Evolutionary conservation across 768 basidiomycete genomes (phyloP).

Genomic region (Serendipita sp.): DNA sequence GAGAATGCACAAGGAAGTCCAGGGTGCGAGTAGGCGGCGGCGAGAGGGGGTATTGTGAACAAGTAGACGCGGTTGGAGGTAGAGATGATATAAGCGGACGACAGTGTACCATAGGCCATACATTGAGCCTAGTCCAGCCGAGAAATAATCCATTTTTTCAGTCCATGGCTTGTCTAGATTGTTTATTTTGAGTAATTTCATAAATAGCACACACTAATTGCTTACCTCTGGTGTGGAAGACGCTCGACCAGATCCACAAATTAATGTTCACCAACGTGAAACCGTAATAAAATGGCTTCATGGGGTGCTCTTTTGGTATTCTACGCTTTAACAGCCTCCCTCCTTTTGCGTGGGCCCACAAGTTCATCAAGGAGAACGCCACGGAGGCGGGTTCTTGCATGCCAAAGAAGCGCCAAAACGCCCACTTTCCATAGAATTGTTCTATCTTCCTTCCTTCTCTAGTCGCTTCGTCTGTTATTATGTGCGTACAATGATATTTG

Average conservation of each 20-base stretch:
- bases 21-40: conserved; percentile 18
- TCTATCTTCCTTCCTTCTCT: conserved; percentile 28
- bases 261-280: conserved; percentile 45
- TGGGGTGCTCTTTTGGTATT: conserved; percentile 43
- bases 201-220: conserved; percentile 5
- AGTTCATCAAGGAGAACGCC: conserved; percentile 72
- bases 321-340: conserved; percentile 28
- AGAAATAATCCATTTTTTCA: conserved; percentile 90
- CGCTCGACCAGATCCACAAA: conserved; percentile 80
- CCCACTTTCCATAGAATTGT: conserved; percentile 95
- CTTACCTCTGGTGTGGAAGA: conserved; percentile 88
- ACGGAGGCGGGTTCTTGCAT: conserved; percentile 93
- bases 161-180: conserved; percentile 58
- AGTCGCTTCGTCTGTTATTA: conserved; percentile 44
- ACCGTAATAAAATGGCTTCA: conserved; percentile 61
- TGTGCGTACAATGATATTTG: conserved; percentile 78
- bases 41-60: neutral
- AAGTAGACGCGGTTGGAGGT: conserved; percentile 22
- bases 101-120: conserved; percentile 64
- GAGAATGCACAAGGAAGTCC: conserved; percentile 38
- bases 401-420: conserved; percentile 74
- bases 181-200: neutral
- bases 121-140: conserved; percentile 71
- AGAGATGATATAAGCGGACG: conserved; percentile 62
- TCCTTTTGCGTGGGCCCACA: conserved; percentile 60